Evolutionary conservation across 2,329 filamentous ascomycete species (phyloP).

Genomic region (Xylariaceae sp.): DNA sequence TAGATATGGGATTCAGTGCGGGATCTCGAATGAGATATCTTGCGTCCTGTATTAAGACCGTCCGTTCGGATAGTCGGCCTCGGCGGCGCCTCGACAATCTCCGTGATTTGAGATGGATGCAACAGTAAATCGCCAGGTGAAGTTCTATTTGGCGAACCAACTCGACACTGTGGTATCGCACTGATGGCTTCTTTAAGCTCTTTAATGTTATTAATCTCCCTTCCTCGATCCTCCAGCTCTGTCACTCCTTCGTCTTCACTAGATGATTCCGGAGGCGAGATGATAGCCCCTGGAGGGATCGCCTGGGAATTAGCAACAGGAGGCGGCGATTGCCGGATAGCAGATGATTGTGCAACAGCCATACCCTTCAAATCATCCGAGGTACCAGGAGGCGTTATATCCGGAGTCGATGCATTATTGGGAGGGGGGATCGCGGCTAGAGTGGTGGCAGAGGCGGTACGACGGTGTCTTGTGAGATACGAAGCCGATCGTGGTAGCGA

Average conservation of each 20-base stretch:
- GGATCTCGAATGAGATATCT: constrained; percentile 59
- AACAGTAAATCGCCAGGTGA: constrained; percentile 47
- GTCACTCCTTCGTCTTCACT: constrained; percentile 79
- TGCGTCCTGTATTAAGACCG: constrained; percentile 51
- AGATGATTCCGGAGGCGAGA: constrained; percentile 88
- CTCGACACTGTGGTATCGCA: constrained; percentile 72
- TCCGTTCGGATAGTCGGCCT: constrained; percentile 58
- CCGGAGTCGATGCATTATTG: constrained; percentile 43
- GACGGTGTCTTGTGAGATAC: constrained; percentile 69
- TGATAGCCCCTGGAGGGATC: constrained; percentile 84
- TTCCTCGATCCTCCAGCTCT: constrained; percentile 50
- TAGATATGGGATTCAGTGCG: constrained; percentile 61
- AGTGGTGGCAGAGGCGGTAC: constrained; percentile 58
- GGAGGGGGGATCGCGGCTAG: constrained; percentile 28
- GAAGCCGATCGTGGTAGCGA: constrained; percentile 69
- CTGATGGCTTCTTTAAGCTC: constrained; percentile 85
- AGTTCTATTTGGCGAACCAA: constrained; percentile 59
- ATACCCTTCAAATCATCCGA: constrained; percentile 58
- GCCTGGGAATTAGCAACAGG: constrained; percentile 73
- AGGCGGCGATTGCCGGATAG: constrained; percentile 83
- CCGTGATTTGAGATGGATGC: constrained; percentile 45
- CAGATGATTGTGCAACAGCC: constrained; percentile 51
- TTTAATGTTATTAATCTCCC: constrained; percentile 59
- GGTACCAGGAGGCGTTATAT: constrained; percentile 57
- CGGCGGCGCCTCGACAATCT: constrained; percentile 44